Percentiles rank a stretch among this genome's conserved stretches.
Evolutionary conservation across 1,284 basidiomycete genomes (phyloP).

Genomic region (Xerocomus minutiporus): DNA sequence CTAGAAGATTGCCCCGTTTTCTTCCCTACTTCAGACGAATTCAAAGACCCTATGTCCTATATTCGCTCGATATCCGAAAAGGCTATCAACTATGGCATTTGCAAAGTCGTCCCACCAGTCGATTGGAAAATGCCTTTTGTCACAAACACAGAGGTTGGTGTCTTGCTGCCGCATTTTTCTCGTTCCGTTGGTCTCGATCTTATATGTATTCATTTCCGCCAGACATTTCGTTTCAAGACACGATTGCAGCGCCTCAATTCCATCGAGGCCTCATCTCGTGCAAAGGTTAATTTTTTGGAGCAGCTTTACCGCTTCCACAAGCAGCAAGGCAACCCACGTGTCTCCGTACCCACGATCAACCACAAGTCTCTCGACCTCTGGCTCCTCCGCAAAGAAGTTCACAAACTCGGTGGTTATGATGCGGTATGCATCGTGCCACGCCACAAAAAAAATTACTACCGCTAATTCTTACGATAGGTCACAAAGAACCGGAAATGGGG

Average conservation of each 20-base stretch:
- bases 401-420: constrained; percentile 83
- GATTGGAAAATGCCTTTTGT: constrained; percentile 97
- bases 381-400: constrained; percentile 88
- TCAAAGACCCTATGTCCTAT: constrained; percentile 94
- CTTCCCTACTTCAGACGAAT: constrained; percentile 86
- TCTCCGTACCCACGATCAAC: constrained; percentile 90
- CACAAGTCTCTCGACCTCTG: constrained; percentile 91
- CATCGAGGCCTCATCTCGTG: constrained; percentile 94
- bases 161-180: constrained; percentile 28
- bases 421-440: constrained; percentile 48
- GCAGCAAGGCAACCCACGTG: constrained; percentile 82
- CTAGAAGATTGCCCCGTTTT: constrained; percentile 89
- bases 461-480: constrained; percentile 48
- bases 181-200: constrained; percentile 22
- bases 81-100: constrained; percentile 83
- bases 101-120: constrained; percentile 92
- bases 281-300: constrained; percentile 95
- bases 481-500: constrained; percentile 81
- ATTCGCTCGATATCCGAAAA: constrained; percentile 79
- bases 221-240: constrained; percentile 94
- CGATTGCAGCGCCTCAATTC: constrained; percentile 93
- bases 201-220: constrained; percentile 27
- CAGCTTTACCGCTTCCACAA: constrained; percentile 92
- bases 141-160: constrained; percentile 82
- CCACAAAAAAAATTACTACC: constrained; percentile 16